A percentile compares a stretch with the other conserved stretches of the same genome.
These are phyloP conservation scores for Aspergillus panamensis DNA, from an alignment of 495 filamentous ascomycete species.

Conservation along the genomic window DNA sequence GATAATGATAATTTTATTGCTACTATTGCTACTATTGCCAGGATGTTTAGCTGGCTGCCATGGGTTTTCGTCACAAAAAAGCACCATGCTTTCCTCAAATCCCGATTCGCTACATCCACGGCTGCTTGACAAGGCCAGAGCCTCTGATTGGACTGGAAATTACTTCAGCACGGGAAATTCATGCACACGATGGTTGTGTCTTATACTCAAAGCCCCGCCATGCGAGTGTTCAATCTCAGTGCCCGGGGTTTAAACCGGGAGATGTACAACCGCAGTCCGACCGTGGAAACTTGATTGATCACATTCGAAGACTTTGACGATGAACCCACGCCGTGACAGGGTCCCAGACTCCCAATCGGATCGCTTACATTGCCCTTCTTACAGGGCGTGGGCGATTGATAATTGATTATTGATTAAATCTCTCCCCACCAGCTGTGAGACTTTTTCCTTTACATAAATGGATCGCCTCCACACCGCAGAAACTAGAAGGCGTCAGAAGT, in stretches of 20 bases:
- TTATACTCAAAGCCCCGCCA: neutral
- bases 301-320: neutral
- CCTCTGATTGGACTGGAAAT: neutral
- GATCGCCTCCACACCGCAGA: neutral
- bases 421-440: too few species aligned
- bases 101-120: neutral
- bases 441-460: too few species aligned
- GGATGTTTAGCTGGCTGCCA: neutral
- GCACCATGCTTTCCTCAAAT: too few species aligned
- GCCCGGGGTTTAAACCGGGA: neutral
- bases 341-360: too few species aligned
- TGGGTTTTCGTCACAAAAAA: too few species aligned
- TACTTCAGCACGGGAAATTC: neutral
- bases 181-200: neutral
- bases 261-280: too few species aligned
- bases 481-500: neutral
- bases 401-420: too few species aligned
- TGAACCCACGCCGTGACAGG: too few species aligned
- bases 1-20: neutral
- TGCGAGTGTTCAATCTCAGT: neutral
- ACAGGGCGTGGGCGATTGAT: too few species aligned
- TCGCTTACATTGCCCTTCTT: too few species aligned
- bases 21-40: neutral
- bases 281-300: neutral
- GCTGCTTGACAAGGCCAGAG: neutral